Evolutionary conservation across 2,329 filamentous ascomycete genomes (phyloP).

Genomic region (Trichoderma polysporum): DNA sequence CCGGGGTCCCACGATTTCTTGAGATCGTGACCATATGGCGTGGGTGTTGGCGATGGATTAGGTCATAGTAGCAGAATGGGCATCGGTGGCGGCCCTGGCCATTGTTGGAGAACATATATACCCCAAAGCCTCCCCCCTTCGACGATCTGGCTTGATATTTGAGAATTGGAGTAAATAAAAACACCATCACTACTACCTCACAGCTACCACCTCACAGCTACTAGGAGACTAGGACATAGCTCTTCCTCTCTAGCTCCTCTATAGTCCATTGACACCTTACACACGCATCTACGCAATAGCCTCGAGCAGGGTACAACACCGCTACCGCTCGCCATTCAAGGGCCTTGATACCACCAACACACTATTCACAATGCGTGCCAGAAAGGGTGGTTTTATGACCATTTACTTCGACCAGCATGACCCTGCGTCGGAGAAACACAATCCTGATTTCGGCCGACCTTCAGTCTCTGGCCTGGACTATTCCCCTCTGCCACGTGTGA

Average conservation of each 20-base stretch:
- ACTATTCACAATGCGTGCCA: constrained; percentile 14
- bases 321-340: not conserved
- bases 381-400: constrained; percentile 28
- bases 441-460: constrained; percentile 30
- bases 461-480: constrained; percentile 45
- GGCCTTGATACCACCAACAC: not conserved
- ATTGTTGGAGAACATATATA: constrained; percentile 16
- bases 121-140: not conserved
- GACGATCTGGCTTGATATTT: not conserved
- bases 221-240: not conserved
- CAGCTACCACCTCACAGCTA: too few relatives aligned
- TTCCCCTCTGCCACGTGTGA: constrained; percentile 43
- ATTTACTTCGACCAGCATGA: constrained; percentile 46
- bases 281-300: not conserved
- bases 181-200: not conserved
- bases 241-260: not conserved
- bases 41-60: constrained; percentile 6
- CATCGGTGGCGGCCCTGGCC: constrained; percentile 3
- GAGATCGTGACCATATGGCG: constrained; percentile 13
- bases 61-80: constrained; percentile 5
- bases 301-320: not conserved
- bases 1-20: constrained; percentile 11
- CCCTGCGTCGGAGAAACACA: constrained; percentile 40
- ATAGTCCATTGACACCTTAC: not conserved
- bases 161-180: not conserved